A percentile compares a stretch with the other conserved stretches of the same genome.
Conservation (phyloP, 371 early-diverging fungal species). For the Mortierella sp. region DNA sequence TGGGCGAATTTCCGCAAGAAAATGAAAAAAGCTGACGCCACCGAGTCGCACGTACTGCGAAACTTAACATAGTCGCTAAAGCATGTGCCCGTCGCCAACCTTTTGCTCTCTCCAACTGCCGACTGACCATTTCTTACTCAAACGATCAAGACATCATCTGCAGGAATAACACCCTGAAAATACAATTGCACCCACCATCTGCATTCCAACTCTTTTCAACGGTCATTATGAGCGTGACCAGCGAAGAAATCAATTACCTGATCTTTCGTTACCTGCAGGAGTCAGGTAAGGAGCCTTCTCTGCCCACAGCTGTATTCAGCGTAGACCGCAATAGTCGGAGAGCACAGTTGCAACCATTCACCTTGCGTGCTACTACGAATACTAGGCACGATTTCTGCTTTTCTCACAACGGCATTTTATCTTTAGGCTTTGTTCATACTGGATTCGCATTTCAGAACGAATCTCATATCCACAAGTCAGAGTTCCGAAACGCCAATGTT, state of each 20-base stretch:
- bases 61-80: neutral
- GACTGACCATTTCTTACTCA: neutral
- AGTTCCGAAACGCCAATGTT: conserved; percentile 75
- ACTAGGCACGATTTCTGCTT: neutral
- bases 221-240: conserved; percentile 78
- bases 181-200: neutral
- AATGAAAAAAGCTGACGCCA: neutral
- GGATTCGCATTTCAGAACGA: conserved; percentile 94
- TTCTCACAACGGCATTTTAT: neutral
- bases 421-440: conserved; percentile 90
- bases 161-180: neutral
- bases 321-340: neutral
- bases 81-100: neutral
- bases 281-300: conserved; percentile 72
- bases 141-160: neutral
- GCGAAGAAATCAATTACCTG: conserved; percentile 95
- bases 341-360: too few species aligned
- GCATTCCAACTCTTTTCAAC: neutral
- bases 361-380: too few species aligned
- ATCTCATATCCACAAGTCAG: conserved; percentile 81
- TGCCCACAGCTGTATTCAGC: too few species aligned
- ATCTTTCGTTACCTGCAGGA: conserved; percentile 94
- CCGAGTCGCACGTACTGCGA: neutral
- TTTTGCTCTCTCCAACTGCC: neutral
- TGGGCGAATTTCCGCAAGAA: neutral